Evolutionary conservation across 1,284 basidiomycete genomes (phyloP).

Genomic region (Erythrobasidium hasegawianum): DNA sequence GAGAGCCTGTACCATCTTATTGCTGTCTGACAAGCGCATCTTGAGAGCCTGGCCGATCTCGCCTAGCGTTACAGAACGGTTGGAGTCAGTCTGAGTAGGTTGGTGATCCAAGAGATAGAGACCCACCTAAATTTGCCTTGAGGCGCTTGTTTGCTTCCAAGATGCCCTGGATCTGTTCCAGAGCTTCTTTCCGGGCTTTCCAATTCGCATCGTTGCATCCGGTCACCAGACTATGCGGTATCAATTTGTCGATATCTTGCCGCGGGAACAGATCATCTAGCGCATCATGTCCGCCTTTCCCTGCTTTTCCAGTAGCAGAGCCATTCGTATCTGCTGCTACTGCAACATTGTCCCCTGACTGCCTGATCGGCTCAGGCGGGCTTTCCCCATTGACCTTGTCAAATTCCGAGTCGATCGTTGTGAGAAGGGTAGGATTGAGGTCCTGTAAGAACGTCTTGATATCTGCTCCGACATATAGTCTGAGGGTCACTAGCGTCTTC

Average conservation of each 20-base stretch:
- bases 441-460: constrained; percentile 91
- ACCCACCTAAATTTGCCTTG: constrained; percentile 80
- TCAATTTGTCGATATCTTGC: constrained; percentile 82
- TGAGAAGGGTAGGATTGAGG: constrained; percentile 84
- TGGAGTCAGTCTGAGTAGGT: no score
- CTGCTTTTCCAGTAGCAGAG: constrained; percentile 53
- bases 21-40: constrained; percentile 82
- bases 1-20: constrained; percentile 86
- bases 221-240: constrained; percentile 79
- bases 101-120: constrained; percentile 18
- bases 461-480: constrained; percentile 86
- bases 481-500: constrained; percentile 84
- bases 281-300: constrained; percentile 56
- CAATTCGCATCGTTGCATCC: constrained; percentile 81
- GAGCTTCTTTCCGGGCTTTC: constrained; percentile 94
- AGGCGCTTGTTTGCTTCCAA: constrained; percentile 87
- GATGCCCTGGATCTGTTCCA: constrained; percentile 77
- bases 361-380: constrained; percentile 73
- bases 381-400: constrained; percentile 81
- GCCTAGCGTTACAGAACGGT: no score
- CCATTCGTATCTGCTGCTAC: constrained; percentile 49
- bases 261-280: constrained; percentile 94
- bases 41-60: constrained; percentile 88
- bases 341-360: constrained; percentile 63
- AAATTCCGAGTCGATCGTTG: constrained; percentile 86